These are phyloP conservation scores for Gonium pectorale DNA, from an alignment of 139 green algal genomes.

Conservation along the genomic window DNA sequence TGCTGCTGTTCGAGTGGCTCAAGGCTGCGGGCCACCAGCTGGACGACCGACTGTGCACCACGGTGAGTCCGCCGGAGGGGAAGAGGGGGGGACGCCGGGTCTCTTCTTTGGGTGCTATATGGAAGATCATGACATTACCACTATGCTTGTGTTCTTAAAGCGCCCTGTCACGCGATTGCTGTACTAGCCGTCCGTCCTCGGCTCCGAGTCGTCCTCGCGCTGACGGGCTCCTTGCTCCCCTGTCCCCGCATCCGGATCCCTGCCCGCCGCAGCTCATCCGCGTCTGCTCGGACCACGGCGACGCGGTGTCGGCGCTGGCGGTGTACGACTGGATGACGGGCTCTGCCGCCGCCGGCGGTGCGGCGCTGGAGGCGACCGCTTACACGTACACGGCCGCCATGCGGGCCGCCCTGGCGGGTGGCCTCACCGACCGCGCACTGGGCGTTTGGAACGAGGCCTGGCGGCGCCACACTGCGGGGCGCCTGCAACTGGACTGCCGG, in stretches of 20 bases:
- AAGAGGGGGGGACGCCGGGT: too few relatives aligned
- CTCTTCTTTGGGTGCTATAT: too few relatives aligned
- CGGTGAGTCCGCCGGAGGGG: too few relatives aligned
- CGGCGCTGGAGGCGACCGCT: conserved; percentile 73
- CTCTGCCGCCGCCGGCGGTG: conserved; percentile 65
- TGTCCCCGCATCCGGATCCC: neutral
- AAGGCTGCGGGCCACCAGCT: conserved; percentile 72
- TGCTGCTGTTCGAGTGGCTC: conserved; percentile 84
- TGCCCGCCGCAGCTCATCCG: conserved; percentile 75
- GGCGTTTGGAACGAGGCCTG: conserved; percentile 47
- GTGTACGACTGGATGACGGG: conserved; percentile 92
- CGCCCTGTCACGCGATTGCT: too few relatives aligned
- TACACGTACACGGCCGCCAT: conserved; percentile 94
- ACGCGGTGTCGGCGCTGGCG: conserved; percentile 72
- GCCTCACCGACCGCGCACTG: conserved; percentile 72
- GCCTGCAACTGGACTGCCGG: conserved; percentile 73
- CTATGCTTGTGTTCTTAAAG: too few relatives aligned
- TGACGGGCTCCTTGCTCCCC: neutral
- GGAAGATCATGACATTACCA: too few relatives aligned
- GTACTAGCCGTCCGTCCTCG: too few relatives aligned
- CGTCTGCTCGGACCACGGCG: conserved; percentile 82
- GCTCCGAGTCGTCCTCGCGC: too few relatives aligned
- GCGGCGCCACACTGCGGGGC: conserved; percentile 1
- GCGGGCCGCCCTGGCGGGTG: conserved; percentile 80
- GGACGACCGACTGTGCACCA: conserved; percentile 89